phyloP scores from a whole-genome alignment of 257 asterid genomes.

The Fraxinus cuspidata region DNA sequence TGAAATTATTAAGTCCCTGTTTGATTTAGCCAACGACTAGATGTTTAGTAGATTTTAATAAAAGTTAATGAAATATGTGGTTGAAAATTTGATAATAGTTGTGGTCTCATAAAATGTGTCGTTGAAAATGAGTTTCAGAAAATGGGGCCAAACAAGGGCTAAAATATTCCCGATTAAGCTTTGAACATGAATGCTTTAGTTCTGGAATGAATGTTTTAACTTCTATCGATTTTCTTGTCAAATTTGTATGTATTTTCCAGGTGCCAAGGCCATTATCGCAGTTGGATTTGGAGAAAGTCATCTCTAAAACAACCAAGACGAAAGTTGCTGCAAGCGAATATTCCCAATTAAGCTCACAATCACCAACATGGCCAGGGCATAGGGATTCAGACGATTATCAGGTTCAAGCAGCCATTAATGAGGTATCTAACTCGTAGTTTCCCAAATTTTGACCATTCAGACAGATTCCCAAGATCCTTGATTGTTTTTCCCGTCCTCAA shows the following conservation, averaged over 20 bases:
- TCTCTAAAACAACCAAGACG: slow-evolving; percentile 58
- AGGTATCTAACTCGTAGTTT: slow-evolving; percentile 55
- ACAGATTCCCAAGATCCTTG: slow-evolving; percentile 27
- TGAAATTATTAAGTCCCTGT: neutral
- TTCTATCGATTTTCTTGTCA: neutral
- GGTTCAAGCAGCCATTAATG: slow-evolving; percentile 55
- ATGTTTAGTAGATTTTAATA: too few species aligned
- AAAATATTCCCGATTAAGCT: too few species aligned
- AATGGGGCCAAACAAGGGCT: too few species aligned
- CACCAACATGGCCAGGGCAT: slow-evolving; percentile 37
- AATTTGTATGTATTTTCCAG: slow-evolving; percentile 30
- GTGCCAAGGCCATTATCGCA: slow-evolving; percentile 69
- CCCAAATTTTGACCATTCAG: slow-evolving; percentile 54
- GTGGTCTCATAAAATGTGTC: too few species aligned
- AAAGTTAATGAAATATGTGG: too few species aligned
- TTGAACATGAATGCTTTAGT: neutral
- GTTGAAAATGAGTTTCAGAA: too few species aligned
- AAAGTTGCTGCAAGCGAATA: slow-evolving; percentile 73
- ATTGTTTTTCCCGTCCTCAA: too few species aligned
- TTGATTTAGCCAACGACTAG: too few species aligned
- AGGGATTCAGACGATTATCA: slow-evolving; percentile 53
- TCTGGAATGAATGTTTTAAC: neutral
- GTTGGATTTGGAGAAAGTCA: slow-evolving; percentile 62
- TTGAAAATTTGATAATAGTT: too few species aligned
- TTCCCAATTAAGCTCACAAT: slow-evolving; percentile 43